Evolutionary conservation across 148 eudicot species (phyloP), one percentile per base, ranked within the genome.

Genomic region (Beta vulgaris): DNA sequence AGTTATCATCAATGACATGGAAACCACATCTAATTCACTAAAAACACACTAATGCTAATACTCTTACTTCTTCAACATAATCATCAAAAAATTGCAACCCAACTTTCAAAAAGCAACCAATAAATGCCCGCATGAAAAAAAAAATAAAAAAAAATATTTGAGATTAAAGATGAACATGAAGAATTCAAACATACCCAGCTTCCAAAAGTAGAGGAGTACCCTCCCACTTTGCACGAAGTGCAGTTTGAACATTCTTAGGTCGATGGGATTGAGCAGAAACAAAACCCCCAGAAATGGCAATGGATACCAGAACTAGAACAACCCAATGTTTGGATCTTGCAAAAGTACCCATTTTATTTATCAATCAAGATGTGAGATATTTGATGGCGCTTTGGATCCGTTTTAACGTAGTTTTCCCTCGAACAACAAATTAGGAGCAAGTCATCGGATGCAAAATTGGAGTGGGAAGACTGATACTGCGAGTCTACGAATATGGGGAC

Each of bases 171-270:
- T 25, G 2, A 63, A 75, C 28, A 66, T 28, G 55, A 43, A 49
- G 2, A 44, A 65, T 39, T 39, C 0, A 49, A 3, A 49, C 21
- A 67, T 73, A 93, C 98, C 97, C 97, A 65, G 97, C 98, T 90
- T 93, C 98, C 31, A 93, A 68, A 74, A 93, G 97, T 36, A 93
- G 73, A 62, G 98, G 82, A 42, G 98, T 93, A 36, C 91, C 94
- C 69, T 93, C 76, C 97, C 98, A 93, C 80, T 90, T 91, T 37
- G 97, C 91, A 67, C 87, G 90, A 78, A 93, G 91, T 21, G 98
- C 91, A 62, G 93, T 89, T 75, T 93, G 97, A 37, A 93, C 97
- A 77, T 93, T 93, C 78, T 90, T 93, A 48, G 93, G 97, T 46
- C 88, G 83, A 73, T 83, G 79, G 36, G 73, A 87, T 73, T 86